Percentiles rank a stretch among this genome's conserved stretches.
Evolutionary conservation across 1,139 yeast genomes (phyloP).

Genomic region (Debaryomyces nepalensis): DNA sequence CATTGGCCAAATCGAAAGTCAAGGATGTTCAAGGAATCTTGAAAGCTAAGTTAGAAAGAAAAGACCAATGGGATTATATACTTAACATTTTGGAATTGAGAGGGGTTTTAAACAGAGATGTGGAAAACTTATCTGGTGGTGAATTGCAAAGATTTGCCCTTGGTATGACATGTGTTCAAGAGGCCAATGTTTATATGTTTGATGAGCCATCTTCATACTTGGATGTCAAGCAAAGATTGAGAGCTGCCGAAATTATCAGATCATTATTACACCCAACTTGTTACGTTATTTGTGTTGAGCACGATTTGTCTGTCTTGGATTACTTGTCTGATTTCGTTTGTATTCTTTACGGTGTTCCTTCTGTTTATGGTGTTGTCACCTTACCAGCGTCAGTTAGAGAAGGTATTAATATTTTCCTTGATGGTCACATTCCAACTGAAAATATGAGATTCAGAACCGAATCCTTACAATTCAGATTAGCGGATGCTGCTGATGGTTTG

Average conservation of each 20-base stretch:
- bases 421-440: conserved; percentile 97
- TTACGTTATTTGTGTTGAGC: conserved; percentile 95
- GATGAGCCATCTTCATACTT: conserved; percentile 98
- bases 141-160: conserved; percentile 98
- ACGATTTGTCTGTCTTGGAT: conserved; percentile 95
- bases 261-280: conserved; percentile 73
- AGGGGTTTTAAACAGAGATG: conserved; percentile 80
- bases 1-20: conserved; percentile 83
- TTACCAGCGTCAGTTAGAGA: conserved; percentile 96
- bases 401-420: conserved; percentile 97
- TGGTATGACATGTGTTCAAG: conserved; percentile 95
- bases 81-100: conserved; percentile 72
- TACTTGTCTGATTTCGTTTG: conserved; percentile 95
- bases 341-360: conserved; percentile 95
- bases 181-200: conserved; percentile 96
- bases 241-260: conserved; percentile 94
- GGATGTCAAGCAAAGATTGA: conserved; percentile 97
- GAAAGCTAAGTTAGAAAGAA: conserved; percentile 72
- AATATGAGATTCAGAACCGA: conserved; percentile 96
- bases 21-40: conserved; percentile 86
- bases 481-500: conserved; percentile 86
- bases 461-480: conserved; percentile 88
- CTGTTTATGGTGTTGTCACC: conserved; percentile 97
- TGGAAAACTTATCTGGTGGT: conserved; percentile 92
- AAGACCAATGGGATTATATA: conserved; percentile 62